Evolutionary conservation across 2,329 filamentous ascomycete species (phyloP).

Genomic region (Phaeosphaeriaceae sp.): DNA sequence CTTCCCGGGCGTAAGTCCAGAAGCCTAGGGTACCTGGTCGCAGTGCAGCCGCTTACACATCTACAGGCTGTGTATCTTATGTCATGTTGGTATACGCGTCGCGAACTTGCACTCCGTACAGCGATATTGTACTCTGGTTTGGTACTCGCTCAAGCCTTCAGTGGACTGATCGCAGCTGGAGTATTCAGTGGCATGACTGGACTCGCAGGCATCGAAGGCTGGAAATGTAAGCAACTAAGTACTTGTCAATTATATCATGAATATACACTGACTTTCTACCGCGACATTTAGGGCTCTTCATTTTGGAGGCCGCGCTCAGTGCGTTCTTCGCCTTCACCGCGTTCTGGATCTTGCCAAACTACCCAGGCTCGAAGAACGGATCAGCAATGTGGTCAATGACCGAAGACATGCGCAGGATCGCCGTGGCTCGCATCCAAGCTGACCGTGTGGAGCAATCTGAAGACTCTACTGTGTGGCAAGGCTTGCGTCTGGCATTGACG

Average conservation of each 20-base stretch:
- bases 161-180: constrained; percentile 58
- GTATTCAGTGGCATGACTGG: constrained; percentile 42
- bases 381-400: constrained; percentile 3
- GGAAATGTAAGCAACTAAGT: too few species aligned
- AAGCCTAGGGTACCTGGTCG: not conserved
- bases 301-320: constrained; percentile 25
- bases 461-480: constrained; percentile 18
- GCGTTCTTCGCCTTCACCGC: constrained; percentile 3
- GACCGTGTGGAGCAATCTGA: constrained; percentile 12
- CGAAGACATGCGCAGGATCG: constrained; percentile 6
- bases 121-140: constrained; percentile 55
- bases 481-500: constrained; percentile 13
- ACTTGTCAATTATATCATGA: too few species aligned
- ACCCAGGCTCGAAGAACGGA: constrained; percentile 1
- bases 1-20: constrained; percentile 50
- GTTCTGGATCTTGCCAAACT: constrained; percentile 4
- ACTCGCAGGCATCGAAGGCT: constrained; percentile 37
- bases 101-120: constrained; percentile 12
- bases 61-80: constrained; percentile 15
- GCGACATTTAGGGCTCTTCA: too few species aligned
- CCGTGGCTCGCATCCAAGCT: constrained; percentile 7
- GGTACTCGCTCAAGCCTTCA: constrained; percentile 66
- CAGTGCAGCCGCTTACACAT: not conserved
- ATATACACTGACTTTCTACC: too few species aligned
- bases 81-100: constrained; percentile 17